Conservation (phyloP, 257 asterid genomes). For the Salvia hispanica region DNA sequence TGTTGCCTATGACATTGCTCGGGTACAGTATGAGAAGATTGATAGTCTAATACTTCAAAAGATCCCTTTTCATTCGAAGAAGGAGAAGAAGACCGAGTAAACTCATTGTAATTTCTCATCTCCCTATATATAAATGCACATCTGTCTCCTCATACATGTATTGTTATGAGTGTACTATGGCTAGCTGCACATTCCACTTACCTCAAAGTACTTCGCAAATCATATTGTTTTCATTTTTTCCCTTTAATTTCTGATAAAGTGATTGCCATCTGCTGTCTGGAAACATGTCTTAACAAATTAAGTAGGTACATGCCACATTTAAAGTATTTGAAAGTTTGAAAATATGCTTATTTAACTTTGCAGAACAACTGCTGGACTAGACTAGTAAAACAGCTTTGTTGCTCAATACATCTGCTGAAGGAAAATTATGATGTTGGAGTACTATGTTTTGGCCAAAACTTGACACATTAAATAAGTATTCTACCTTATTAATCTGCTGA, state of each 20-base stretch:
- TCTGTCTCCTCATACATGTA: not conserved
- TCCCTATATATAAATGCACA: not conserved
- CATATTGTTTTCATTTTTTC: not conserved
- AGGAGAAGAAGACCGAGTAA: constrained; percentile 80
- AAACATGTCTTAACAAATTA: constrained; percentile 1
- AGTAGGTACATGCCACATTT: not conserved
- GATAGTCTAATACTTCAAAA: constrained; percentile 51
- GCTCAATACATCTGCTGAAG: not conserved
- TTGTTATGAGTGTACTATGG: not conserved
- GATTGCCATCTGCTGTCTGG: constrained; percentile 14
- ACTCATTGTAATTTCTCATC: constrained; percentile 35
- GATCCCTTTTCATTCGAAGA: constrained; percentile 53
- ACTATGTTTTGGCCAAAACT: not conserved
- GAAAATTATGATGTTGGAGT: not conserved
- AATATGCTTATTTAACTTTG: not conserved
- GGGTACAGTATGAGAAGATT: constrained; percentile 54
- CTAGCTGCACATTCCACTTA: not conserved
- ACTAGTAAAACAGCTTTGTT: not conserved
- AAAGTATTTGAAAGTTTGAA: not conserved
- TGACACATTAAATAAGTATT: not conserved
- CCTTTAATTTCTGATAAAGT: constrained; percentile 6
- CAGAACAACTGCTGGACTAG: not conserved
- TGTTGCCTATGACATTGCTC: constrained; percentile 47
- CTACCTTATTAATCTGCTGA: not conserved
- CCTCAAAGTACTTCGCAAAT: constrained; percentile 5